These are phyloP conservation scores for Boletus sp. DNA, from an alignment of 1,284 basidiomycete species.

Conservation along the genomic window DNA sequence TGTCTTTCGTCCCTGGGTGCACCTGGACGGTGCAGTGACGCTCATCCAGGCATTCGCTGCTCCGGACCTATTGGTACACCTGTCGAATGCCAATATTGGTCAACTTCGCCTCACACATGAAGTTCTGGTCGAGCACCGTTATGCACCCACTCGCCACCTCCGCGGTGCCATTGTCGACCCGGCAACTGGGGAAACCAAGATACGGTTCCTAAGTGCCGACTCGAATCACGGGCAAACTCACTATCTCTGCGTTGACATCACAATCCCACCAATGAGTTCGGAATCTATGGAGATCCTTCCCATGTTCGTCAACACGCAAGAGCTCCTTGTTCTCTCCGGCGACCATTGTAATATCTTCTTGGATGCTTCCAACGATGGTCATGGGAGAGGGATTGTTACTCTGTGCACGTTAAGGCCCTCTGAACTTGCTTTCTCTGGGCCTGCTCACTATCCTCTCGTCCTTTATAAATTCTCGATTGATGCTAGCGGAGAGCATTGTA, in stretches of 20 bases:
- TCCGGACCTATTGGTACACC: constrained; percentile 1
- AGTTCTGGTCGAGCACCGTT: constrained; percentile 4
- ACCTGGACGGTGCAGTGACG: constrained; percentile 3
- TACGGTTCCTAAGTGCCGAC: constrained; percentile 13
- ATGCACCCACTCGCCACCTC: constrained; percentile 11
- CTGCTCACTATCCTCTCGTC: not conserved
- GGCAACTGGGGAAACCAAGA: constrained; percentile 10
- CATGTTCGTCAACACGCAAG: constrained; percentile 13
- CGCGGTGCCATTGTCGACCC: constrained; percentile 15
- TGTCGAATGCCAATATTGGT: not conserved
- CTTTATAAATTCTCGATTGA: constrained; percentile 25
- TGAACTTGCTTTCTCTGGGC: not conserved
- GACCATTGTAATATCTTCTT: constrained; percentile 2
- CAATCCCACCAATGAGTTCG: constrained; percentile 7
- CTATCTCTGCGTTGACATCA: constrained; percentile 19
- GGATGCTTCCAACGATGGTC: constrained; percentile 17
- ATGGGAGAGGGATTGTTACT: constrained; percentile 21
- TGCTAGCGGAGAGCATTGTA: constrained; percentile 19
- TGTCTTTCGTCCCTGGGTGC: constrained; percentile 16
- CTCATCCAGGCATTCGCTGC: constrained; percentile 21
- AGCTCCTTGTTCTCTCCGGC: constrained; percentile 20
- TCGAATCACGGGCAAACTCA: not conserved
- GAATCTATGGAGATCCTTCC: constrained; percentile 4
- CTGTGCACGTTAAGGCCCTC: constrained; percentile 5
- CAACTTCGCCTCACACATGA: constrained; percentile 23